phyloP scores from a whole-genome alignment of 108 stramenopile genomes.

The Skeletonema menzelii region DNA sequence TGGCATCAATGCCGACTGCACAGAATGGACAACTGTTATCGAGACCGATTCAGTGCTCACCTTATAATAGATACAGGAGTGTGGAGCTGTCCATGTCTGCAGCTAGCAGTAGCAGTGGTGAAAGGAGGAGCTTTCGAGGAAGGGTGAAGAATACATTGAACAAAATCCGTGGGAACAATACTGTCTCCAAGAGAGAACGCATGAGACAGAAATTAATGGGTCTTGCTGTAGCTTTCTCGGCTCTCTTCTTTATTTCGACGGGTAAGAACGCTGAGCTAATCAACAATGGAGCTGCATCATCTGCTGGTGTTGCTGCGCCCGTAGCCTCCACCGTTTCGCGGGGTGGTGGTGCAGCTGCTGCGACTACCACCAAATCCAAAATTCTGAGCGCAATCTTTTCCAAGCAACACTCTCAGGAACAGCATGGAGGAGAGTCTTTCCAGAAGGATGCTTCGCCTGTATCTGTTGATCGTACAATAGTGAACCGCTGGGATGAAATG shows the following conservation, averaged over 20 bases:
- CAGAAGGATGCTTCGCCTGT: neutral
- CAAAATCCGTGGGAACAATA: constrained; percentile 3
- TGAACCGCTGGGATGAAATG: constrained; percentile 34
- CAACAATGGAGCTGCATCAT: neutral
- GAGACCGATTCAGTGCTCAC: neutral
- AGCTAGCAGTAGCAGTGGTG: neutral
- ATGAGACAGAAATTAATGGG: constrained; percentile 12
- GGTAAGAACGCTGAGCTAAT: constrained; percentile 1
- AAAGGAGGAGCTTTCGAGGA: neutral
- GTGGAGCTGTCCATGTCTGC: neutral
- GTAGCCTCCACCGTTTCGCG: neutral
- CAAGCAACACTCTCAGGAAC: constrained; percentile 8
- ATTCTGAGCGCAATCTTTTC: constrained; percentile 3
- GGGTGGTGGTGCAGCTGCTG: neutral
- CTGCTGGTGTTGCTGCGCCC: neutral
- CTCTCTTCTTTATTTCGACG: constrained; percentile 13
- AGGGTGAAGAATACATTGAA: neutral
- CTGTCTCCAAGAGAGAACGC: constrained; percentile 11
- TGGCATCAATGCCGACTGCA: neutral
- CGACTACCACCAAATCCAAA: neutral
- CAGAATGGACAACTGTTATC: neutral
- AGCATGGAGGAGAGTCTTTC: neutral
- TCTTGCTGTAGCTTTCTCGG: constrained; percentile 22
- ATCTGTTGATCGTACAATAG: constrained; percentile 34
- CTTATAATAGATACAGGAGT: neutral